A percentile compares a stretch with the other conserved stretches of the same genome.
Evolutionary conservation across 2,329 filamentous ascomycete genomes (phyloP).

Genomic region (Curvularia lunata): DNA sequence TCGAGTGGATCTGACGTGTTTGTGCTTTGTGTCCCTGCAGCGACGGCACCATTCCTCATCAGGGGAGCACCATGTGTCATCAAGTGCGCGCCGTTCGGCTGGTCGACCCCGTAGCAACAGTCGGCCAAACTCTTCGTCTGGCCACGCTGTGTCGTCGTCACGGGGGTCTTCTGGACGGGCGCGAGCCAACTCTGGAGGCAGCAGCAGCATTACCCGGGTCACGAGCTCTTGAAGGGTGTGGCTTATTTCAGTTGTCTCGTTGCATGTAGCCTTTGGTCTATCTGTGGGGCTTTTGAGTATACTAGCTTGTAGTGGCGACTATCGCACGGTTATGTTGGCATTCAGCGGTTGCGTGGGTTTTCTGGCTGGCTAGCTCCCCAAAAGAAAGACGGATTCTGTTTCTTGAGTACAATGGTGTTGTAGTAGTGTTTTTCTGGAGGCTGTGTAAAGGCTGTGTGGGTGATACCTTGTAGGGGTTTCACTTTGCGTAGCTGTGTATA

Average conservation of each 20-base stretch:
- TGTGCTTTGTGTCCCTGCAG: constrained; percentile 48
- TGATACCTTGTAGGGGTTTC: constrained; percentile 14
- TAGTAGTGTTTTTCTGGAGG: constrained; percentile 11
- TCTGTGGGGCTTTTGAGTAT: constrained; percentile 19
- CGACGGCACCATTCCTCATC: constrained; percentile 47
- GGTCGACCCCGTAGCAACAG: constrained; percentile 51
- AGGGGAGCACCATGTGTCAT: constrained; percentile 43
- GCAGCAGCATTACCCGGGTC: constrained; percentile 38
- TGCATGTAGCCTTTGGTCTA: constrained; percentile 8
- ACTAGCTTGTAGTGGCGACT: constrained; percentile 20
- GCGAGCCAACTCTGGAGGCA: constrained; percentile 41
- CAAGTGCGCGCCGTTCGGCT: constrained; percentile 42
- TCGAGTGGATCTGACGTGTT: constrained; percentile 50
- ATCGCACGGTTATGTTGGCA: constrained; percentile 23
- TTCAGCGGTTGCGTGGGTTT: constrained; percentile 23
- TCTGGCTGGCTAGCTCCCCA: constrained; percentile 12
- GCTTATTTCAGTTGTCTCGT: constrained; percentile 6
- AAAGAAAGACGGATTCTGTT: constrained; percentile 33
- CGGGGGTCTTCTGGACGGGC: constrained; percentile 37
- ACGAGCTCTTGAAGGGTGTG: constrained; percentile 12
- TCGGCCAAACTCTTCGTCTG: constrained; percentile 47
- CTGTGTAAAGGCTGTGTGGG: background rate
- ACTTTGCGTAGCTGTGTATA: constrained; percentile 30
- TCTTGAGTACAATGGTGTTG: constrained; percentile 24
- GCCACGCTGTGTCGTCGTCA: constrained; percentile 31